phyloP scores from a whole-genome alignment of 169 alveolate genomes.

The Plasmodium knowlesi region DNA sequence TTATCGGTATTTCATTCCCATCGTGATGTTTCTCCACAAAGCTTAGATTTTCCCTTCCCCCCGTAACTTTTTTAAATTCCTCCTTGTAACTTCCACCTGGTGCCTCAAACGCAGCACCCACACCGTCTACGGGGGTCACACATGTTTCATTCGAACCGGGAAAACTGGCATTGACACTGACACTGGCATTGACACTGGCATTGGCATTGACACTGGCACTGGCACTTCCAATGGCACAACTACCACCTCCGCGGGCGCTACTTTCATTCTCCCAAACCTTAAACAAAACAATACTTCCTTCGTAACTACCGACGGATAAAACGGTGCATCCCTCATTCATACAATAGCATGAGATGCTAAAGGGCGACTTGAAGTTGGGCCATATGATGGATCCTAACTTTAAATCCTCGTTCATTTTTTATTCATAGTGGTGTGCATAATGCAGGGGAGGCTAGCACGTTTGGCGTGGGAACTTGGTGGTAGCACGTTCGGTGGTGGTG shows the following conservation, averaged over 20 bases:
- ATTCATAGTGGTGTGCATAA: conserved; percentile 42
- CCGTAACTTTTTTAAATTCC: not conserved
- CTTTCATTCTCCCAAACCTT: conserved; percentile 18
- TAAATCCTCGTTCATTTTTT: conserved; percentile 74
- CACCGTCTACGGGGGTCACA: not conserved
- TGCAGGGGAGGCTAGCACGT: not conserved
- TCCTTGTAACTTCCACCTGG: not conserved
- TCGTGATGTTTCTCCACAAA: not conserved
- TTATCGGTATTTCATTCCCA: not conserved
- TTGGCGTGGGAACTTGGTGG: too few species aligned
- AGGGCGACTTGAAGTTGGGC: conserved; percentile 75
- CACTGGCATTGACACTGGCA: not conserved
- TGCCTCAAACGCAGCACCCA: not conserved
- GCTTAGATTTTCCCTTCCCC: not conserved
- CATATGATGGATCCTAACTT: conserved; percentile 74
- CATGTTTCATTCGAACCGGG: not conserved
- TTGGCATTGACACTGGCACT: not conserved
- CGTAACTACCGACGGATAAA: conserved; percentile 52
- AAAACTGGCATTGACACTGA: not conserved
- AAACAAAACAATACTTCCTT: conserved; percentile 65
- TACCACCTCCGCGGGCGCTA: not conserved
- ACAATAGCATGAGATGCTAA: conserved; percentile 60
- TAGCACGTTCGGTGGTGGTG: not conserved
- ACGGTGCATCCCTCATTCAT: conserved; percentile 16
- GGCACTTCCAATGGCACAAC: not conserved